Evolutionary conservation across 495 filamentous ascomycete species (phyloP), one percentile per base, ranked within the genome.

Genomic region (Trichoderma reesei): DNA sequence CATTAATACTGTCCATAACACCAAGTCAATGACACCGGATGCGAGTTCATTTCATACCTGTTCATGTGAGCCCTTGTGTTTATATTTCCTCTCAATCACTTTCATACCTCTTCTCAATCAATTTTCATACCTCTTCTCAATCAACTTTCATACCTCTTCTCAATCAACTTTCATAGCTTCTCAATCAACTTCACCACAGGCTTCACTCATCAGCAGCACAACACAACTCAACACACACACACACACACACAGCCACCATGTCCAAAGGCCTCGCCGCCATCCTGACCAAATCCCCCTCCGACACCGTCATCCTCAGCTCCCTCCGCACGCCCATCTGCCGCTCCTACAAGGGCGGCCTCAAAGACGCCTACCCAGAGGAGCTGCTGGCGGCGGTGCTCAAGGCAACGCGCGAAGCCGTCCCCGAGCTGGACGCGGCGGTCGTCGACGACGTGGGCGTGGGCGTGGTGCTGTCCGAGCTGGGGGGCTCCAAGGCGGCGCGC

Each of bases 291-390:
- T 79, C 86, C 4, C 89, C 90, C 18, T 82, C 84, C 33, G 92
- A 96, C 73, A 84, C 91, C 56, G 90, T 97, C 72, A 89, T 97
- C 72, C 86, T 95, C 66, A 92, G 91, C 38, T 86, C 90, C 8
- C 83, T 96, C 63, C 90, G 92, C 54, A 96, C 92, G 18, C 88
- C 92, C 41, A 85, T 96, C 67, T 88, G 86, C 59, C 89, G 91
- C 65, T 88, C 89, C 63, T 84, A 87, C 75, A 90, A 90, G 73
- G 92, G 92, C 68, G 83, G 84, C 42, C 88, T 97, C 68, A 88
- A 89, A 74, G 88, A 96, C 74, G 85, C 92, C 54, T 91, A 93
- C 75, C 92, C 93, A 18, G 92, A 96, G 72, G 89, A 96, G 73
- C 81, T 96, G 38, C 88, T 96, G 54, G 80, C 88, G 36, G 76